phyloP scores from a whole-genome alignment of 371 early-diverging fungal species.

The Mortierella sp. region DNA sequence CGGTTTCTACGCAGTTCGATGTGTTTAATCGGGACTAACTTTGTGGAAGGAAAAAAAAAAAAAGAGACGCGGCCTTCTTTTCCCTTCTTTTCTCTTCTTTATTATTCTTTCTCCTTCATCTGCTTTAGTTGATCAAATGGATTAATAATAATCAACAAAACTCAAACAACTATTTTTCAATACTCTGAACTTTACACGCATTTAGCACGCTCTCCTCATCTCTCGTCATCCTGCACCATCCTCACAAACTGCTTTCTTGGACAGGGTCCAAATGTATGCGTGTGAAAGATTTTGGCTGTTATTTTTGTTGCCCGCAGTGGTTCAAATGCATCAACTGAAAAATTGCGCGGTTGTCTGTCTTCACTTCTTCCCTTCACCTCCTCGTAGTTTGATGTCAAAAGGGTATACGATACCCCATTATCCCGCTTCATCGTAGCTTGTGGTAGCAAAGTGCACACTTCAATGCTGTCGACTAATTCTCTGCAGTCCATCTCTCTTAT shows the following conservation, averaged over 20 bases:
- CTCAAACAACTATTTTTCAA: neutral
- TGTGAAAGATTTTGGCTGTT: neutral
- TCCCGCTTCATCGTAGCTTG: neutral
- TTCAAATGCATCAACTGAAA: neutral
- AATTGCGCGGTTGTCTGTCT: neutral
- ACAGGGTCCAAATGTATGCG: neutral
- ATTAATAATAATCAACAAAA: neutral
- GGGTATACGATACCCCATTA: neutral
- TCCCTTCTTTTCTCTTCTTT: neutral
- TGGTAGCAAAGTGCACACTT: neutral
- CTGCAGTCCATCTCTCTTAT: no score
- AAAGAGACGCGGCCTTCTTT: neutral
- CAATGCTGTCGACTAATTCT: neutral
- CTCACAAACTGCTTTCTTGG: neutral
- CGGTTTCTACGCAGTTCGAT: neutral
- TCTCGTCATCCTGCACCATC: slow-evolving; percentile 8
- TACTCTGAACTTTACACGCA: neutral
- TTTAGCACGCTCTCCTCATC: neutral
- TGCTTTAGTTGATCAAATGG: neutral
- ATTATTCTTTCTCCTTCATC: neutral
- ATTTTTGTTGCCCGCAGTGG: neutral
- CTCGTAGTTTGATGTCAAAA: neutral
- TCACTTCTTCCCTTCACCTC: neutral
- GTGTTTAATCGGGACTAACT: neutral
- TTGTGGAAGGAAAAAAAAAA: neutral